Conservation (phyloP, 2,329 filamentous ascomycete species). For the Alternaria triticina region DNA sequence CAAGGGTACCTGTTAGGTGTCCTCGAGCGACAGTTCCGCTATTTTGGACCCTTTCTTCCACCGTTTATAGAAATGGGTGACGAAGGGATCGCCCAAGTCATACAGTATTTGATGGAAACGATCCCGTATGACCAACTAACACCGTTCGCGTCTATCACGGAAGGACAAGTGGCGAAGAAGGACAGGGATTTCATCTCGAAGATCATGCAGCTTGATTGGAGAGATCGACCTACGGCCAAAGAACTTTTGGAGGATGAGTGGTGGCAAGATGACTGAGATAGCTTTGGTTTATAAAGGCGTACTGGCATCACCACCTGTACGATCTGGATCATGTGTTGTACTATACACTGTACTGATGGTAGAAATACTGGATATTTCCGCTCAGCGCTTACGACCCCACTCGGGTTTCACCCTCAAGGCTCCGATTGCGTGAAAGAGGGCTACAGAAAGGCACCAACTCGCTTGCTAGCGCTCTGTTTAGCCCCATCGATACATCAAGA, state of each 20-base stretch:
- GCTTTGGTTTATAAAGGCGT: not conserved
- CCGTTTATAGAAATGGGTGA: not conserved
- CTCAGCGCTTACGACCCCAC: not conserved
- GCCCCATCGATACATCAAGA: not conserved
- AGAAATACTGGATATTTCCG: not conserved
- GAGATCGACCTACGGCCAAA: not conserved
- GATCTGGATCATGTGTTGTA: not conserved
- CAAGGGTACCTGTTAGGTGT: conserved; percentile 32
- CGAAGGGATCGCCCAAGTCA: not conserved
- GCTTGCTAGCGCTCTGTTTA: not conserved
- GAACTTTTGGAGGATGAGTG: not conserved
- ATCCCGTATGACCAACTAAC: not conserved
- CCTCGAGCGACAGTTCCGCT: conserved; percentile 26
- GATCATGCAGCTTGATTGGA: not conserved
- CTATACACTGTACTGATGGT: not conserved
- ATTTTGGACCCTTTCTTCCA: conserved; percentile 30
- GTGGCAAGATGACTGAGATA: not conserved
- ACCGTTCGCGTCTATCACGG: not conserved
- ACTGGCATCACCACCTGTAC: not conserved
- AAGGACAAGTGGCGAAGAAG: not conserved
- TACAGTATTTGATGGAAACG: not conserved
- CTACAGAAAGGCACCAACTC: not conserved
- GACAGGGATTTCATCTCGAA: not conserved
- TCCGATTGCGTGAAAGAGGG: not conserved
- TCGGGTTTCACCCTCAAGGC: not conserved